phyloP scores from a whole-genome alignment of 495 filamentous ascomycete species.

The Lichenothelia convexa region DNA sequence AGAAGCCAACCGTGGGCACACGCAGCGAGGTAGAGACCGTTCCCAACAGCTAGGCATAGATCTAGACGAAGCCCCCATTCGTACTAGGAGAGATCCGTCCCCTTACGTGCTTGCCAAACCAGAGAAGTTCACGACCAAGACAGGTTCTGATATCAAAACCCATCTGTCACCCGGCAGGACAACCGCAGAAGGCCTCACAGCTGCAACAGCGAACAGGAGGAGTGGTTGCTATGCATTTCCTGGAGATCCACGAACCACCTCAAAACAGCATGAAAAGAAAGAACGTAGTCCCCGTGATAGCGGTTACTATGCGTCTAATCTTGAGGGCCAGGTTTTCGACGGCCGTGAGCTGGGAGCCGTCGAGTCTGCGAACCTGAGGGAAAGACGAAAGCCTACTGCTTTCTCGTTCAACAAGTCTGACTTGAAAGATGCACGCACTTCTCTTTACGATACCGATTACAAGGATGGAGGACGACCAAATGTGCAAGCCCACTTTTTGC shows the following conservation, averaged over 20 bases:
- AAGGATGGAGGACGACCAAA: background rate
- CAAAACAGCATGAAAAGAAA: background rate
- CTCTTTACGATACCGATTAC: background rate
- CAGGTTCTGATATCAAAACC: conserved; percentile 10
- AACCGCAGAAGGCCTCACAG: conserved; percentile 1
- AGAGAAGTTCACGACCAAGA: conserved; percentile 5
- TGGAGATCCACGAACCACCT: background rate
- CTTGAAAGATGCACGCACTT: background rate
- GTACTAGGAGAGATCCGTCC: conserved; percentile 14
- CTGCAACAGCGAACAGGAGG: background rate
- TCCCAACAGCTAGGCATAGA: conserved; percentile 14
- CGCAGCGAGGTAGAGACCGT: conserved; percentile 11
- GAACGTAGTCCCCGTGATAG: background rate
- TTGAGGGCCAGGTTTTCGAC: background rate
- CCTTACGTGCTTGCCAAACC: conserved; percentile 20
- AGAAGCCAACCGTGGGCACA: too few species aligned
- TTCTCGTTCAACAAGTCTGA: conserved; percentile 3
- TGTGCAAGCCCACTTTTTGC: background rate
- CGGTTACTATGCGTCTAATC: background rate
- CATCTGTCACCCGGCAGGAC: conserved; percentile 15
- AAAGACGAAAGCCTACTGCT: conserved; percentile 2
- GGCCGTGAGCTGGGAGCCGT: conserved; percentile 3
- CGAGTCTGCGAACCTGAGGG: conserved; percentile 7
- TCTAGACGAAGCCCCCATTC: conserved; percentile 13
- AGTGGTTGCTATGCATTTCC: background rate